Evolutionary conservation across 768 basidiomycete genomes (phyloP), one percentile per base, ranked within the genome.

Genomic region (Naganishia kalamii): DNA sequence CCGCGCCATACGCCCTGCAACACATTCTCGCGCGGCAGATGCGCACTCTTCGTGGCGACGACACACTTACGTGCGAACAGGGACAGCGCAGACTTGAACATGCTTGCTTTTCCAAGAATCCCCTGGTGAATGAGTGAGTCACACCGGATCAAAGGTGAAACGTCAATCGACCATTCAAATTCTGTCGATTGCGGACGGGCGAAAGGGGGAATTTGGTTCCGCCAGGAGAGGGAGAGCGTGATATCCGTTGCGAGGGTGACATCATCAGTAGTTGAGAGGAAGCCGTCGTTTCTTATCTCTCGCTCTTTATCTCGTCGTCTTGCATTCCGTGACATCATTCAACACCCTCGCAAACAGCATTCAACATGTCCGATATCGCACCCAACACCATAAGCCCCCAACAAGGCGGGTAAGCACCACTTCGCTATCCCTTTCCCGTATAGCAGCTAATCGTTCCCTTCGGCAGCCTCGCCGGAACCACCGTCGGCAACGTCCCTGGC

Each of bases 401-500:
- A 57, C 33, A 40, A 57, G 54, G 54, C 54, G 54, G 54, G 54
- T 40, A 52, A 32, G 51, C 21, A 13, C 21, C 13, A 5, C 27
- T 29, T 35, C 32, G 17, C 32, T 19, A 29, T 21, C 19, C 51
- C n/a, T 32, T 52, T 32, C 29, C 29, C n/a, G 7, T 10, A n/a
- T 51, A 32, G n/a, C 3, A 3, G 21, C 51, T 7, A 33, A 19
- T 19, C 19, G 17, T 7, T 7, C 8, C 29, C 51, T 27, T n/a
- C 35, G 1, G 15, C n/a, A 57, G 54, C 21, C 19, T 57, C 54
- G 54, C 54, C 7, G 54, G 35, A 57, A 57, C 54, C 35, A 57
- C n/a, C 33, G 35, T 57, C 21, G 54, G 54, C 54, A 57, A 57
- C 54, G 54, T 57, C 23, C 54, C 54, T 25, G 54, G 54, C 12